These are phyloP conservation scores for Malbranchea cinnamomea DNA, from an alignment of 2,329 filamentous ascomycete species.

Conservation along the genomic window DNA sequence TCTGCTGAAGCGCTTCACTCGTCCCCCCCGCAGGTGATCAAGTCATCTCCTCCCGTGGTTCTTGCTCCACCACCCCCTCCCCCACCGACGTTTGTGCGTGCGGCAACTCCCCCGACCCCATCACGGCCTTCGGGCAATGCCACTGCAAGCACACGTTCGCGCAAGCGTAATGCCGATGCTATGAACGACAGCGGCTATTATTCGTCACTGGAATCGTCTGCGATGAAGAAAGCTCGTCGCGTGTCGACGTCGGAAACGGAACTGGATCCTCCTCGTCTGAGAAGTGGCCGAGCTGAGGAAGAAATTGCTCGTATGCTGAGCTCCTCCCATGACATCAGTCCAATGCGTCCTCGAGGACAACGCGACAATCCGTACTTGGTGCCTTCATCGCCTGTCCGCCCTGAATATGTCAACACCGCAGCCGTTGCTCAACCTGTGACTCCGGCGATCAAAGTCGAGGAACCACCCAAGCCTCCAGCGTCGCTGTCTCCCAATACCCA, in stretches of 20 bases:
- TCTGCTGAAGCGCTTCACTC: constrained; percentile 22
- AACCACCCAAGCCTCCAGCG: constrained; percentile 46
- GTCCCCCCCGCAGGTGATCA: constrained; percentile 44
- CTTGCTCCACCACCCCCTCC: constrained; percentile 73
- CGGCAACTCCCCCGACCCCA: constrained; percentile 60
- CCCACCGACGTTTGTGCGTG: constrained; percentile 39
- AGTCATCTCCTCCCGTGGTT: too few species aligned
- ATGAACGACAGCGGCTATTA: constrained; percentile 95
- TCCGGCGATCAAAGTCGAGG: constrained; percentile 68
- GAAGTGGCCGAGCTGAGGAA: constrained; percentile 82
- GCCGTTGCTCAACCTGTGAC: constrained; percentile 58
- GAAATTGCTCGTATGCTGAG: constrained; percentile 87
- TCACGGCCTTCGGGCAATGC: constrained; percentile 45
- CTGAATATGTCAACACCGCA: constrained; percentile 39
- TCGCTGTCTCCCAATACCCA: constrained; percentile 91
- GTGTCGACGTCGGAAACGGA: constrained; percentile 60
- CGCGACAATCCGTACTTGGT: constrained; percentile 19
- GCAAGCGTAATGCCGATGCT: constrained; percentile 62
- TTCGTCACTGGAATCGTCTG: constrained; percentile 87
- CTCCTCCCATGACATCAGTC: constrained; percentile 77
- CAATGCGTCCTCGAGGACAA: constrained; percentile 38
- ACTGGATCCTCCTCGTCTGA: constrained; percentile 62
- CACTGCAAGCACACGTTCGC: constrained; percentile 48
- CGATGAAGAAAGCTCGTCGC: constrained; percentile 48
- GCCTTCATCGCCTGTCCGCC: constrained; percentile 56